A percentile compares a stretch with the other conserved stretches of the same genome.
Evolutionary conservation across 2,329 filamentous ascomycete genomes (phyloP).

Genomic region (Aspergillus piperis): DNA sequence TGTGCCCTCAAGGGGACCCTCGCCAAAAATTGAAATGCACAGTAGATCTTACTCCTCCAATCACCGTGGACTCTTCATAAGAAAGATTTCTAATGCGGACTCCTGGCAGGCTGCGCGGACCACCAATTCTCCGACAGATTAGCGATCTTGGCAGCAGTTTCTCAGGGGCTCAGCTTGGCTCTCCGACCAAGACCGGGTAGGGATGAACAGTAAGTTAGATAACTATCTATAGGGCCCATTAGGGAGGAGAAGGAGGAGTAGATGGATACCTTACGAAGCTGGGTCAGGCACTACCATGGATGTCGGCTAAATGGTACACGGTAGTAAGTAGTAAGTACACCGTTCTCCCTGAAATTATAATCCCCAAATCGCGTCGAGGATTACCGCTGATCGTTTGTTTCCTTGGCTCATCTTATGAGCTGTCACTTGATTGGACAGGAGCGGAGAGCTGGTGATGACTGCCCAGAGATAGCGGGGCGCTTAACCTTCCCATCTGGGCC

Average conservation of each 20-base stretch:
- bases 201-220: no score
- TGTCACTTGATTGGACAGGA: not conserved
- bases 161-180: not conserved
- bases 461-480: not conserved
- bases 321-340: not conserved
- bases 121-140: not conserved
- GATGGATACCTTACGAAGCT: no score
- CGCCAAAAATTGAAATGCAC: not conserved
- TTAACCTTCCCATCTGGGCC: not conserved
- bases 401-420: not conserved
- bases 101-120: no score
- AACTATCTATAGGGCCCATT: no score
- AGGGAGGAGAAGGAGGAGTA: no score
- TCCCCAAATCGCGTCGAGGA: no score
- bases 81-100: not conserved
- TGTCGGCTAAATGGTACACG: no score
- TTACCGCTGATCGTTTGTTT: not conserved
- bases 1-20: not conserved
- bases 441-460: not conserved
- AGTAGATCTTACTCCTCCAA: not conserved
- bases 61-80: not conserved
- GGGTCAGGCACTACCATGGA: no score
- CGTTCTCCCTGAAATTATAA: no score
- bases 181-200: no score
- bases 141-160: slow-evolving; percentile 1